Conservation (phyloP, 225 moss, liverwort and hornwort species). For the Polytrichum formosum region DNA sequence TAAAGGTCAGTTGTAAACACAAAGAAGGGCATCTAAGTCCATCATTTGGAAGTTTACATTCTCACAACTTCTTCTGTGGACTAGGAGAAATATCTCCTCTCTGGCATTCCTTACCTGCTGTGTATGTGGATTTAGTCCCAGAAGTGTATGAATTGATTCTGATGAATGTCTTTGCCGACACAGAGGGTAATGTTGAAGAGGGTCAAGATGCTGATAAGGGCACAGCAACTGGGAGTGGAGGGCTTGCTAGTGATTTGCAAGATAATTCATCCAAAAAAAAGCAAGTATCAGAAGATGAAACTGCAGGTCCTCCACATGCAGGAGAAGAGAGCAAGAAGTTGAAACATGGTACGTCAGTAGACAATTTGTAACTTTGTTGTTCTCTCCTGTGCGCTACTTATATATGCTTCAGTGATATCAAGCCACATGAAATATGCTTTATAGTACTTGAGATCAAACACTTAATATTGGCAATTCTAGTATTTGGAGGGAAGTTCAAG, state of each 20-base stretch:
- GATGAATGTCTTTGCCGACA: not conserved
- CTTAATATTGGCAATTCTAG: too few relatives aligned
- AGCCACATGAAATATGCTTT: not conserved
- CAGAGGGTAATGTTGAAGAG: conserved; percentile 15
- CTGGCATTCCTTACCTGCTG: too few relatives aligned
- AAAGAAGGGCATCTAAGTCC: conserved; percentile 1
- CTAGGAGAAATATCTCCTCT: too few relatives aligned
- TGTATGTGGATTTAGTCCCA: too few relatives aligned
- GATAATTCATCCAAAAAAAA: conserved; percentile 40
- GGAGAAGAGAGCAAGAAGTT: conserved; percentile 18
- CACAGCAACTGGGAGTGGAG: not conserved
- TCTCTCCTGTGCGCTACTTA: not conserved
- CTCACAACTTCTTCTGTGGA: too few relatives aligned
- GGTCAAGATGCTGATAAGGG: conserved; percentile 15
- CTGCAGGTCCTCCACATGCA: conserved; percentile 8
- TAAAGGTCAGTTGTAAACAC: conserved; percentile 31
- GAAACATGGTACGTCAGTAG: conserved; percentile 30
- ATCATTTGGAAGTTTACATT: too few relatives aligned
- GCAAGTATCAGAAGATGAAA: conserved; percentile 34
- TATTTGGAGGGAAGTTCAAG: too few relatives aligned
- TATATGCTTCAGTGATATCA: not conserved
- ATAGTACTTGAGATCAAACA: not conserved
- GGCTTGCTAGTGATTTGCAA: conserved; percentile 7
- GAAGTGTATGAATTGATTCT: too few relatives aligned
- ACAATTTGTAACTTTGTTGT: too few relatives aligned